Conservation (phyloP, 805 yeast genomes). For the Pichia sporocuriosa region DNA sequence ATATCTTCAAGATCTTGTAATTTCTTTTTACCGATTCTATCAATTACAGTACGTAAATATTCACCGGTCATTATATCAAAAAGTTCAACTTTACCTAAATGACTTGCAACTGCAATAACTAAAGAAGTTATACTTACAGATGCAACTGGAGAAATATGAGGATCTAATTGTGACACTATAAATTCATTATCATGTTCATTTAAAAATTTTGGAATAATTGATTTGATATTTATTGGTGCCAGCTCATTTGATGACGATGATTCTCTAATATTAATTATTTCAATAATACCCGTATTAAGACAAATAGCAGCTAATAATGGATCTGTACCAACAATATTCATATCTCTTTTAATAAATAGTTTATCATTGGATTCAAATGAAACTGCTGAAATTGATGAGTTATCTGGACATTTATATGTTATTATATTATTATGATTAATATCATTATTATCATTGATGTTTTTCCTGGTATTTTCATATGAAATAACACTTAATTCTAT, state of each 20-base stretch:
- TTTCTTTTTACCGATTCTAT: conserved; percentile 17
- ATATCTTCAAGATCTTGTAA: conserved; percentile 13
- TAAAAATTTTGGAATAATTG: conserved; percentile 22
- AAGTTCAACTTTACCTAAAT: conserved; percentile 36
- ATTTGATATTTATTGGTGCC: conserved; percentile 11
- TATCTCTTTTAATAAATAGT: conserved; percentile 13
- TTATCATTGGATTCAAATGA: conserved; percentile 21
- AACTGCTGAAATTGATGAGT: conserved; percentile 17
- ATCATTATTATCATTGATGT: conserved; percentile 2
- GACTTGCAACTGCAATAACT: conserved; percentile 34
- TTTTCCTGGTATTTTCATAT: conserved; percentile 2
- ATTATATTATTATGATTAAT: conserved; percentile 4
- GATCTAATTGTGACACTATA: no score
- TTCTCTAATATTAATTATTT: conserved; percentile 37
- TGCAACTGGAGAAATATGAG: conserved; percentile 23
- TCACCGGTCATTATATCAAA: conserved; percentile 40
- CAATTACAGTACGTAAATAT: conserved; percentile 28
- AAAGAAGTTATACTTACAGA: conserved; percentile 25
- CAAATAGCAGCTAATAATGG: conserved; percentile 28
- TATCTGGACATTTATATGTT: conserved; percentile 1
- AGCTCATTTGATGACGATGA: conserved; percentile 12
- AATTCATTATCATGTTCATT: conserved; percentile 19
- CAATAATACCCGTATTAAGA: conserved; percentile 35
- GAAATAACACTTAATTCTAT: conserved; percentile 19
- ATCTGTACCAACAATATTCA: conserved; percentile 25